A percentile compares a stretch with the other conserved stretches of the same genome.
phyloP scores from a whole-genome alignment of 2,329 filamentous ascomycete genomes.

The Aspergillus pseudotamarii region DNA sequence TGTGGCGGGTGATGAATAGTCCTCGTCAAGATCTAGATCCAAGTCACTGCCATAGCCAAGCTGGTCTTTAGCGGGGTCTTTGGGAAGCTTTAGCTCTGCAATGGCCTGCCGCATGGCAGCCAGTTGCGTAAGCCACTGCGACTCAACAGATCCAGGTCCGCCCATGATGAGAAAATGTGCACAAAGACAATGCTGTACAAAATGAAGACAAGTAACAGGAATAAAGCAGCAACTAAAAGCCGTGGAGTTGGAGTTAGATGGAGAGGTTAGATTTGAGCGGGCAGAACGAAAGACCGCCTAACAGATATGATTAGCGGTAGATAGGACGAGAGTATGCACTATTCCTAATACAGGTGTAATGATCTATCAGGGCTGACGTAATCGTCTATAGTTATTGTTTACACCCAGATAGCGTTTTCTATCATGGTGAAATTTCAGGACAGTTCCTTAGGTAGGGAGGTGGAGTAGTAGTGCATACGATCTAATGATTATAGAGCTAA shows the following conservation, averaged over 20 bases:
- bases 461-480: too few species aligned
- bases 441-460: too few species aligned
- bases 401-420: not conserved
- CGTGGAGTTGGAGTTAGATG: conserved; percentile 7
- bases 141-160: conserved; percentile 38
- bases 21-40: conserved; percentile 64
- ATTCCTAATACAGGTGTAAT: not conserved
- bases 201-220: not conserved
- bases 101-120: conserved; percentile 84
- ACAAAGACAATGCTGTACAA: not conserved
- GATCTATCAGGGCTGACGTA: not conserved
- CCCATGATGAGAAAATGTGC: conserved; percentile 14
- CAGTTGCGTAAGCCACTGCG: conserved; percentile 83
- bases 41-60: conserved; percentile 56
- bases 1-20: conserved; percentile 60
- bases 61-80: conserved; percentile 47
- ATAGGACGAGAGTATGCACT: not conserved
- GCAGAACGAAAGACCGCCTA: not conserved
- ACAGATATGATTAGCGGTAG: not conserved
- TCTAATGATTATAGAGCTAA: too few species aligned
- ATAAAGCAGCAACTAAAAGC: not conserved
- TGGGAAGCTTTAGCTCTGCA: conserved; percentile 66
- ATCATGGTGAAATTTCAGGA: not conserved
- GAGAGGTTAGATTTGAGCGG: not conserved
- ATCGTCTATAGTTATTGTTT: not conserved